Conservation (phyloP, 2,329 filamentous ascomycete genomes). For the Botrytis porri region DNA sequence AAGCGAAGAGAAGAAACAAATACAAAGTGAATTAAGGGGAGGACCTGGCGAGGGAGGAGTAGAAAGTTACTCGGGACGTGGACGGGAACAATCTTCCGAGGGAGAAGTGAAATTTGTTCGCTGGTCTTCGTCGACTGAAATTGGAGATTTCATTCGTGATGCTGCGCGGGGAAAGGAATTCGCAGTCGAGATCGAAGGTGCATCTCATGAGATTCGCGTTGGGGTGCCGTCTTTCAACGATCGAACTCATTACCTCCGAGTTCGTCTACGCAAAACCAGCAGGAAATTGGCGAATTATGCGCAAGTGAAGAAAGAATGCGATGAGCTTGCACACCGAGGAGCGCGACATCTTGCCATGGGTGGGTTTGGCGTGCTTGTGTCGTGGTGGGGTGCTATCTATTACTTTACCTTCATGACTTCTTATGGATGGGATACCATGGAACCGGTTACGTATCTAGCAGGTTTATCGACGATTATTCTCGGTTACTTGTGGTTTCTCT, state of each 20-base stretch:
- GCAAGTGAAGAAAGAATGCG: constrained; percentile 77
- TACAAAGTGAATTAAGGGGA: constrained; percentile 44
- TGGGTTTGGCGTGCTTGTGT: constrained; percentile 69
- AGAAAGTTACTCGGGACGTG: constrained; percentile 68
- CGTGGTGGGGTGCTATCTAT: constrained; percentile 73
- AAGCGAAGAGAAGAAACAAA: constrained; percentile 40
- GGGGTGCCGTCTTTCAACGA: constrained; percentile 85
- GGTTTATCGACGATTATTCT: constrained; percentile 83
- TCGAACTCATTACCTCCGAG: constrained; percentile 82
- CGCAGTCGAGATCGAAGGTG: constrained; percentile 75
- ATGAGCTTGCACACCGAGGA: constrained; percentile 69
- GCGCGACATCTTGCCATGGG: constrained; percentile 77
- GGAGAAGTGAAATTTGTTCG: constrained; percentile 64
- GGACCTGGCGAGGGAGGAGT: constrained; percentile 56
- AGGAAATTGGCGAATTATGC: constrained; percentile 66
- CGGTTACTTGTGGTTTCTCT: constrained; percentile 91
- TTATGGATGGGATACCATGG: constrained; percentile 86
- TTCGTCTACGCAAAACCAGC: constrained; percentile 70
- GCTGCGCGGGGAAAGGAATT: constrained; percentile 83
- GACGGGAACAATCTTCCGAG: constrained; percentile 43
- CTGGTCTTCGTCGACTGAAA: constrained; percentile 85
- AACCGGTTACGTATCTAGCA: constrained; percentile 85
- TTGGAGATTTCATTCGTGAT: constrained; percentile 91
- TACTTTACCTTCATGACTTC: constrained; percentile 69
- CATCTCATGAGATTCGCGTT: constrained; percentile 65